Percentiles rank a stretch among this genome's conserved stretches.
These are phyloP conservation scores for Aspergillus thermomutatus DNA, from an alignment of 2,329 filamentous ascomycete genomes.

Conservation along the genomic window DNA sequence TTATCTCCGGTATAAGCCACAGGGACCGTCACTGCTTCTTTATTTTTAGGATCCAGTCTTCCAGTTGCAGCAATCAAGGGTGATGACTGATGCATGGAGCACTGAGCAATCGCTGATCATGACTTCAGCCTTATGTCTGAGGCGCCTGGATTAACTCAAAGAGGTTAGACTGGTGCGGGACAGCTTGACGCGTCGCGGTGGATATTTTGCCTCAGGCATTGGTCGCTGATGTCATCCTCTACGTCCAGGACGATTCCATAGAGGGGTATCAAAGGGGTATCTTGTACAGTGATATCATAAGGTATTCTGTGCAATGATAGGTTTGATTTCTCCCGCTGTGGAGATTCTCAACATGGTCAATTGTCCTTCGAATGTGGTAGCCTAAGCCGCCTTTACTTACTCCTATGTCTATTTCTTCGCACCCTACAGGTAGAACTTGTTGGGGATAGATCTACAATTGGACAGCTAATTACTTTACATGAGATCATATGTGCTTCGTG, in stretches of 20 bases:
- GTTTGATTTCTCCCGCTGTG: too few relatives aligned
- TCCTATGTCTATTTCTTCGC: background rate
- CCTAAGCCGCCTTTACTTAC: background rate
- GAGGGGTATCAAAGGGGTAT: too few relatives aligned
- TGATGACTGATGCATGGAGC: too few relatives aligned
- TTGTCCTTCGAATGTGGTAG: too few relatives aligned
- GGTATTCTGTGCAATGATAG: too few relatives aligned
- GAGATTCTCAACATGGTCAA: too few relatives aligned
- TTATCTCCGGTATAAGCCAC: too few relatives aligned
- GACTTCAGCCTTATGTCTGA: background rate
- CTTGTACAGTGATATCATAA: too few relatives aligned
- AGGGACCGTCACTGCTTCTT: too few relatives aligned
- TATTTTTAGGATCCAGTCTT: too few relatives aligned
- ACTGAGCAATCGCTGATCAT: background rate
- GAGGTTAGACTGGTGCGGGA: background rate
- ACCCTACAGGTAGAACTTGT: background rate
- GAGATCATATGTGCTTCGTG: background rate
- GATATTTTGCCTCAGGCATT: background rate
- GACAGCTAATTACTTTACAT: background rate
- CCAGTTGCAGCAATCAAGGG: background rate
- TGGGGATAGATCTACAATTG: background rate
- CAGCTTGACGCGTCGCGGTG: background rate
- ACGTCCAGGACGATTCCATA: background rate
- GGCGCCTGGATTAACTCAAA: background rate
- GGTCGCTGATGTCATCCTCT: background rate